Evolutionary conservation across 495 filamentous ascomycete genomes (phyloP).

Genomic region (Tuber indicum): DNA sequence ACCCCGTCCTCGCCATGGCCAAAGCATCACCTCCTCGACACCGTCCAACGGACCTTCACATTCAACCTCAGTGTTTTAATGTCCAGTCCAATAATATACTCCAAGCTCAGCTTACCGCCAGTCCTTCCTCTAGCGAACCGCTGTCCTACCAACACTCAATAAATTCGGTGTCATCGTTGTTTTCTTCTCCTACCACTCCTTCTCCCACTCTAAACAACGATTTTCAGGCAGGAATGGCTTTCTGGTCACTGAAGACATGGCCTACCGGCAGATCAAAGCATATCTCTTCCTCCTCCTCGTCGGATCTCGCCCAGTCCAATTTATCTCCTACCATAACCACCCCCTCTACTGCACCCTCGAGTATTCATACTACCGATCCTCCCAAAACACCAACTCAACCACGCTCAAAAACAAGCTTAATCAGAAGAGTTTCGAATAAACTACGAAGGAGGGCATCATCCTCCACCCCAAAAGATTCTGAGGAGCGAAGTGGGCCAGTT

Average conservation of each 20-base stretch:
- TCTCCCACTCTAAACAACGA: neutral
- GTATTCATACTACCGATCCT: constrained; percentile 3
- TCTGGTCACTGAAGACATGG: neutral
- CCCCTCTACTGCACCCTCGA: neutral
- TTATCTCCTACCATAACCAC: neutral
- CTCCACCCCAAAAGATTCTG: constrained; percentile 63
- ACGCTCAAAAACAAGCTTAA: constrained; percentile 46
- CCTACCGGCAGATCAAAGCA: constrained; percentile 1
- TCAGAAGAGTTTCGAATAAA: constrained; percentile 61
- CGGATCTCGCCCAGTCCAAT: neutral
- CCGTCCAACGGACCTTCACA: neutral
- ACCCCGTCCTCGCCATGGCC: neutral
- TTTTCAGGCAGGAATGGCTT: neutral
- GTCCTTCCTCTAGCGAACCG: neutral
- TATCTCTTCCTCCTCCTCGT: neutral
- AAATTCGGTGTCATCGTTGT: neutral
- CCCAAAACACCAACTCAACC: constrained; percentile 18
- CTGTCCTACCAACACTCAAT: neutral
- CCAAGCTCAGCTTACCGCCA: neutral
- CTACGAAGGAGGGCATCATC: constrained; percentile 63
- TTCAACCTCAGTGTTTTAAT: neutral
- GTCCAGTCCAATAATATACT: neutral
- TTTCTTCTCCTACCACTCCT: neutral
- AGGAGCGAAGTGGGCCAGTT: constrained; percentile 81
- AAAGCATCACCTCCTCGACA: neutral